Percentiles rank a stretch among this genome's conserved stretches.
Evolutionary conservation across 495 filamentous ascomycete species (phyloP).

Genomic region (Schizothecium vesticola): DNA sequence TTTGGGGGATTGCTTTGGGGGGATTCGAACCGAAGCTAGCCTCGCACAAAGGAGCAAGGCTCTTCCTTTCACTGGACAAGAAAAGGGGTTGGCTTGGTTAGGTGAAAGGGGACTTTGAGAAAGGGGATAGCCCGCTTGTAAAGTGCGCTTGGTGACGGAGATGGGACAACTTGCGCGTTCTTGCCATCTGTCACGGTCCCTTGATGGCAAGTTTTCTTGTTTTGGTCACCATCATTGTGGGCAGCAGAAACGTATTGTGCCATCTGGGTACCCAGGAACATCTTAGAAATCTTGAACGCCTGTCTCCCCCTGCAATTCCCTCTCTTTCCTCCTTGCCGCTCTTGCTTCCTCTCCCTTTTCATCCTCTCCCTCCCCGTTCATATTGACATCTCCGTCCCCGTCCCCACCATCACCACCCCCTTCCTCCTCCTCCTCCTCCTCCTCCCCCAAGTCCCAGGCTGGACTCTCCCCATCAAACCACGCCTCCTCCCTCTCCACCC

Average conservation of each 20-base stretch:
- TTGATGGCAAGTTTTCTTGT: no score
- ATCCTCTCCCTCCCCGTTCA: slow-evolving; percentile 52
- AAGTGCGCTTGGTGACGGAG: no score
- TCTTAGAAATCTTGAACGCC: slow-evolving; percentile 75
- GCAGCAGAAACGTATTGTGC: neutral
- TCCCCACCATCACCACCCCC: slow-evolving; percentile 32
- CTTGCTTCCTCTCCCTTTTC: slow-evolving; percentile 38
- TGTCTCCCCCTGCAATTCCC: slow-evolving; percentile 57
- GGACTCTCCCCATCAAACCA: slow-evolving; percentile 78
- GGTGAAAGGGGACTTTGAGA: no score
- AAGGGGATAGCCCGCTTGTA: no score
- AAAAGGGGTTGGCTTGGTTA: no score
- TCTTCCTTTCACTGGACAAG: no score
- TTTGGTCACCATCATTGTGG: no score
- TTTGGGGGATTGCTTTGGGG: no score
- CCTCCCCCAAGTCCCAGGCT: slow-evolving; percentile 56
- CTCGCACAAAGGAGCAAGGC: no score
- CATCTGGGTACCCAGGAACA: neutral
- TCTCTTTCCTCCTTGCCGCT: slow-evolving; percentile 15
- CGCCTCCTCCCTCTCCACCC: slow-evolving; percentile 53
- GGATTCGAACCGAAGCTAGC: no score
- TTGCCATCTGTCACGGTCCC: no score
- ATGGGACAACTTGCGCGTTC: no score
- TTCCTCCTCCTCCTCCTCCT: slow-evolving; percentile 47
- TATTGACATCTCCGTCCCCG: slow-evolving; percentile 11